phyloP scores from a whole-genome alignment of 208 protist genomes.

The Trypanosoma vivax region DNA sequence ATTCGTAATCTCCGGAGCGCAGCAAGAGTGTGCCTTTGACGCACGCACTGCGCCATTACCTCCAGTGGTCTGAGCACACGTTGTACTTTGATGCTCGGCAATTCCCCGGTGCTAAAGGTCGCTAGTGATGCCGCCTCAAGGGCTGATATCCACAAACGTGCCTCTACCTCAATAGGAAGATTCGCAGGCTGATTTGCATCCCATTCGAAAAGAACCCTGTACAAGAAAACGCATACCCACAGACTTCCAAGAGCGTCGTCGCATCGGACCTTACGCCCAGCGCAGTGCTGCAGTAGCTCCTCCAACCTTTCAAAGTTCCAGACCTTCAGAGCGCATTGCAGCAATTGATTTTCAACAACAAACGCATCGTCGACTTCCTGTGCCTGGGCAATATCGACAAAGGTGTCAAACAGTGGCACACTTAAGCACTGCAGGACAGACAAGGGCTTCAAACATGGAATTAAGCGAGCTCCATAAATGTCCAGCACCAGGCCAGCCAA shows the following conservation, averaged over 20 bases:
- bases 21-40: slow-evolving; percentile 1
- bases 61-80: slow-evolving; percentile 10
- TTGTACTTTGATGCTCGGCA: slow-evolving; percentile 7
- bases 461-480: slow-evolving; percentile 40
- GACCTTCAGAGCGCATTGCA: slow-evolving; percentile 9
- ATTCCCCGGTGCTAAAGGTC: background rate
- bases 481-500: slow-evolving; percentile 41
- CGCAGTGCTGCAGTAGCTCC: slow-evolving; percentile 8
- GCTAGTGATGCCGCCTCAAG: slow-evolving; percentile 7
- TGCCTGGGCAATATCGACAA: slow-evolving; percentile 48
- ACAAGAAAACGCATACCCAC: slow-evolving; percentile 22
- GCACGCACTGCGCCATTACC: slow-evolving; percentile 9
- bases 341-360: slow-evolving; percentile 15
- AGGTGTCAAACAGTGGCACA: slow-evolving; percentile 39
- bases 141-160: slow-evolving; percentile 4
- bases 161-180: slow-evolving; percentile 14
- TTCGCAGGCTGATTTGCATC: background rate
- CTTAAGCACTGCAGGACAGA: slow-evolving; percentile 46
- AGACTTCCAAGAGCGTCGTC: slow-evolving; percentile 27
- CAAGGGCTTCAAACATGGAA: slow-evolving; percentile 36
- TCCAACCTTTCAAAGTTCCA: slow-evolving; percentile 10
- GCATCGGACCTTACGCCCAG: slow-evolving; percentile 8
- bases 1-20: background rate
- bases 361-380: slow-evolving; percentile 19
- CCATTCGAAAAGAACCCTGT: slow-evolving; percentile 3